These are phyloP conservation scores for Pythium graminicola DNA, from an alignment of 352 stramenopile genomes.

Conservation along the genomic window DNA sequence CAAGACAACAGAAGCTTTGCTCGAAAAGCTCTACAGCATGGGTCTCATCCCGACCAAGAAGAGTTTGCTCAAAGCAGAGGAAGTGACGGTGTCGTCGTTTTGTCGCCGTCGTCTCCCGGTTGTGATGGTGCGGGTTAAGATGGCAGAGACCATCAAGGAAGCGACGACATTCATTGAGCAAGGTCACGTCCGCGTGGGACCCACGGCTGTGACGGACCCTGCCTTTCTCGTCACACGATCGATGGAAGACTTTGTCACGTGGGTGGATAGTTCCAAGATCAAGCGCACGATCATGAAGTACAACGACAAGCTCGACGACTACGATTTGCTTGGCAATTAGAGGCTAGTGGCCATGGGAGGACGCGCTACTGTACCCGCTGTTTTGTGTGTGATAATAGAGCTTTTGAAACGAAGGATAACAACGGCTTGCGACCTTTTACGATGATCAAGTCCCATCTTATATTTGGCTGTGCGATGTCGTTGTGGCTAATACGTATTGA, in stretches of 20 bases:
- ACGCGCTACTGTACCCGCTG: not conserved
- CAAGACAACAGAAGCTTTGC: constrained; percentile 94
- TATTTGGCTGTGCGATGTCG: not conserved
- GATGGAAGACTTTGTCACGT: constrained; percentile 99
- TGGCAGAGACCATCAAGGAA: constrained; percentile 97
- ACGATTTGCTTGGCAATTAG: constrained; percentile 96
- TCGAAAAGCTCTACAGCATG: constrained; percentile 98
- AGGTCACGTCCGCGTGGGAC: constrained; percentile 93
- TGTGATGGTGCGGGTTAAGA: constrained; percentile 99
- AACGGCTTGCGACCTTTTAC: not conserved
- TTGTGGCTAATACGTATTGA: not conserved
- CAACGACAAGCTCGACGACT: constrained; percentile 99
- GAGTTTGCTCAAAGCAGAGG: constrained; percentile 95
- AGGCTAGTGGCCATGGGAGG: not conserved
- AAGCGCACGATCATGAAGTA: constrained; percentile 98
- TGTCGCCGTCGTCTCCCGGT: constrained; percentile 95
- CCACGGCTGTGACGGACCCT: constrained; percentile 92
- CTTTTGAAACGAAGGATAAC: not conserved
- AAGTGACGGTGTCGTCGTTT: constrained; percentile 94
- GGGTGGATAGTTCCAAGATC: constrained; percentile 97
- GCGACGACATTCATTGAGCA: constrained; percentile 97
- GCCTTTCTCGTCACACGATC: constrained; percentile 96
- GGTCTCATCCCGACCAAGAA: constrained; percentile 96
- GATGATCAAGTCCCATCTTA: too few species aligned
- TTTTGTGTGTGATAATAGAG: constrained; percentile 5